Evolutionary conservation across 352 stramenopile genomes (phyloP), one percentile per base, ranked within the genome.

Genomic region (Lagenidium sp.): DNA sequence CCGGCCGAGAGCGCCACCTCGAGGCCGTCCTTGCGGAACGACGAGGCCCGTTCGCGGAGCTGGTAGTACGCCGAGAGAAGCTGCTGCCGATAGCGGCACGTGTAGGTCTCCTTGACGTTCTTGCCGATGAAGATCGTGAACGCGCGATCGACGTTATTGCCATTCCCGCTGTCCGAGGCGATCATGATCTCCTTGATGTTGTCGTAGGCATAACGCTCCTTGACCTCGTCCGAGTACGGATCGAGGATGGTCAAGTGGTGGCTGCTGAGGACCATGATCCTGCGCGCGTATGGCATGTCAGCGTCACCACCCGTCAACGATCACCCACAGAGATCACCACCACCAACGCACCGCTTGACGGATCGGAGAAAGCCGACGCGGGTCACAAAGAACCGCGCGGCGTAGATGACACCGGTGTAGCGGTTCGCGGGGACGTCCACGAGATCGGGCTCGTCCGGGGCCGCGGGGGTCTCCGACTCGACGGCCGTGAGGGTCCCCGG

Each of bases 181-280:
- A 88, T 65, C 20, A 74, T 91, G 42, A 92, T 88, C 57, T 92
- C 82, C 46, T 86, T 91, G 44, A 94, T 94, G 49, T 88, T 88
- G 44, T 89, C 76, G 45, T 88, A 94, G 28, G 76, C 67, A 37
- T 89, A 91, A 23, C 77, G 78, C 51, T 94, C 82, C 38, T 89
- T 91, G 21, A 90, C 77, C 48, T 91, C 76, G 22, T 92, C 82
- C 4, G 73, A 83, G 51, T 88, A 87, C 30, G 82, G 82, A 38
- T 94, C 82, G 26, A 91, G 63, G 29, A 91, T 80, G 7, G 76
- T 91, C 50, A 94, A 47, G 48, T 94, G 77, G 40, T 70, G 72
- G 38, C 63, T 84, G 31, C 76, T 90, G 29, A 94, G 54, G 38
- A 92, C 75, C 68, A 94, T 76, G 22, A 94, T 69, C 2, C 64